Evolutionary conservation across 1,139 yeast genomes (phyloP).

Genomic region (Zygosaccharomyces sapae): DNA sequence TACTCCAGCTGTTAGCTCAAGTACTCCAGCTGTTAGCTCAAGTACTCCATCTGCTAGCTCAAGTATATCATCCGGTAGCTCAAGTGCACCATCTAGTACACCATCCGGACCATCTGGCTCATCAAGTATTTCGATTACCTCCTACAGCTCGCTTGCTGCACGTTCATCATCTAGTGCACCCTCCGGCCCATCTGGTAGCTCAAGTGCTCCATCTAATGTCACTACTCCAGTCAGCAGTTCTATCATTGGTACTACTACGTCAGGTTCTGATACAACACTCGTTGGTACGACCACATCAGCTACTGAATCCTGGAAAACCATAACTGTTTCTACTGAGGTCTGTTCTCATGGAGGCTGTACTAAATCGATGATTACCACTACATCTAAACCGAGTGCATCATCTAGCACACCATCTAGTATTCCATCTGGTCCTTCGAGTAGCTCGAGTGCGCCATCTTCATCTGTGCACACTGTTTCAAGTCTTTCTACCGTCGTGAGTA

Average conservation of each 20-base stretch:
- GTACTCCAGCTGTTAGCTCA: too few species aligned
- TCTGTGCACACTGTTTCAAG: neutral
- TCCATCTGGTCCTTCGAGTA: neutral
- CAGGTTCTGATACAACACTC: neutral
- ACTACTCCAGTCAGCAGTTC: neutral
- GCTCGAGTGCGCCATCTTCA: neutral
- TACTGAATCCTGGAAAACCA: conserved; percentile 1
- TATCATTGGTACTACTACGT: neutral
- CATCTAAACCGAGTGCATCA: conserved; percentile 1
- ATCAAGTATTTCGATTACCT: neutral
- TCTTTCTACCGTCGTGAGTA: conserved; percentile 3
- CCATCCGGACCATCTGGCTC: too few species aligned
- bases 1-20: neutral
- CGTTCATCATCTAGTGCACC: neutral
- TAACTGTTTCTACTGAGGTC: conserved; percentile 9
- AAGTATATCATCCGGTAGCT: too few species aligned
- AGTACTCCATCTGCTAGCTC: too few species aligned
- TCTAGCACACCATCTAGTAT: neutral
- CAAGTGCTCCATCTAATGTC: neutral
- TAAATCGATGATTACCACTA: conserved; percentile 4
- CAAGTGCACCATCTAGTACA: too few species aligned
- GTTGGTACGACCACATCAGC: neutral
- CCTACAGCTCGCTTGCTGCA: neutral
- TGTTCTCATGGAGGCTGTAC: conserved; percentile 10
- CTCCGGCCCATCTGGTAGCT: neutral